These are phyloP conservation scores for Peniophora sp. DNA, from an alignment of 1,284 basidiomycete species.

Conservation along the genomic window DNA sequence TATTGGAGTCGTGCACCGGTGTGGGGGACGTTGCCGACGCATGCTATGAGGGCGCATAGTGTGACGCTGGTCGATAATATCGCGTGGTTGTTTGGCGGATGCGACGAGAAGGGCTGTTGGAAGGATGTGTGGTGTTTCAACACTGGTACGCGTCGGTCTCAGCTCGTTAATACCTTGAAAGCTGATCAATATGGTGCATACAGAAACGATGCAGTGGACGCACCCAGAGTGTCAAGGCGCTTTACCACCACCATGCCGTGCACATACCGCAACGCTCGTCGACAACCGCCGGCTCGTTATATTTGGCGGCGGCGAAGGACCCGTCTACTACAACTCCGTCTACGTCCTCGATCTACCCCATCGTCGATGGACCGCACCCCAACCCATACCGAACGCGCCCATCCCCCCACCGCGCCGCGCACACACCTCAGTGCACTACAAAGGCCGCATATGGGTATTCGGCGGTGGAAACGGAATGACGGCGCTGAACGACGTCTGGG, in stretches of 20 bases:
- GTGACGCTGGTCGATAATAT: conserved; percentile 76
- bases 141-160: conserved; percentile 46
- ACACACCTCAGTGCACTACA: conserved; percentile 77
- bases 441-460: conserved; percentile 76
- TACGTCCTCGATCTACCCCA: conserved; percentile 77
- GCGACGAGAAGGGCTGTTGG: conserved; percentile 73
- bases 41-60: conserved; percentile 77
- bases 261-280: conserved; percentile 83
- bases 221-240: conserved; percentile 70
- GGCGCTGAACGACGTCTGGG: conserved; percentile 88
- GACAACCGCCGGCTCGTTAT: conserved; percentile 69
- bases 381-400: conserved; percentile 26
- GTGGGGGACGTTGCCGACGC: conserved; percentile 67
- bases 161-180: background rate
- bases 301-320: conserved; percentile 82
- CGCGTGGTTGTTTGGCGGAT: conserved; percentile 87
- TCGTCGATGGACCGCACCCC: conserved; percentile 57
- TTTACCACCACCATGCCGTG: conserved; percentile 74
- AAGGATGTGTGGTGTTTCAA: conserved; percentile 83
- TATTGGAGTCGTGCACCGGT: conserved; percentile 84
- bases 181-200: background rate
- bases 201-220: conserved; percentile 89
- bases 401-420: conserved; percentile 69
- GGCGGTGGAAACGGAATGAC: conserved; percentile 87
- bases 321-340: conserved; percentile 67